Evolutionary conservation across 768 basidiomycete genomes (phyloP).

Genomic region (Pleurotus citrinopileatus): DNA sequence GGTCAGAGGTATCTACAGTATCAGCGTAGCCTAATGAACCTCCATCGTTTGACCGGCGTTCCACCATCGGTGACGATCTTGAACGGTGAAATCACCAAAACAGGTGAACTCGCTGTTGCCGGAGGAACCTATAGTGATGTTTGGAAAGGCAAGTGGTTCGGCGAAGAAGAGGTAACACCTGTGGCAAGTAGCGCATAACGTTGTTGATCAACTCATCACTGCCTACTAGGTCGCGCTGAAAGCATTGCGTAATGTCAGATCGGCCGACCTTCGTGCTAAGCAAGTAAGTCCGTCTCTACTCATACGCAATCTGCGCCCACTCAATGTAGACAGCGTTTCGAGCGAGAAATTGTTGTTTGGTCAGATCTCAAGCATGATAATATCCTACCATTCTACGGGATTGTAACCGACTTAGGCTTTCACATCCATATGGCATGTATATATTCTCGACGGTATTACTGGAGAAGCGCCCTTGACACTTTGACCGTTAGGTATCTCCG

Average conservation of each 20-base stretch:
- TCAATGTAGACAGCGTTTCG: constrained; percentile 61
- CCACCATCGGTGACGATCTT: constrained; percentile 51
- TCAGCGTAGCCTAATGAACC: constrained; percentile 41
- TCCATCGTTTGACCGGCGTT: constrained; percentile 50
- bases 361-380: constrained; percentile 47
- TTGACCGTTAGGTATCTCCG: constrained; percentile 62
- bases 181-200: neutral
- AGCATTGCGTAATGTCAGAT: constrained; percentile 43
- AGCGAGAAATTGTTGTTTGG: constrained; percentile 57
- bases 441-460: no score
- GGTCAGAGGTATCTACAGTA: constrained; percentile 37
- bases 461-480: no score
- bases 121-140: constrained; percentile 56
- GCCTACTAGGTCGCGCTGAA: constrained; percentile 53
- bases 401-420: constrained; percentile 50
- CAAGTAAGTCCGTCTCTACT: constrained; percentile 30
- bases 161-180: constrained; percentile 43
- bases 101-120: constrained; percentile 37
- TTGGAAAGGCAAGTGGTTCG: constrained; percentile 53
- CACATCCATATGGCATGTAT: constrained; percentile 45
- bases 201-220: neutral
- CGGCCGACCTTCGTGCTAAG: constrained; percentile 38
- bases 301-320: no score
- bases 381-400: constrained; percentile 53
- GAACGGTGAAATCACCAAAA: constrained; percentile 46